Evolutionary conservation across 768 basidiomycete species (phyloP).

Genomic region (Leccinum longicurvipes): DNA sequence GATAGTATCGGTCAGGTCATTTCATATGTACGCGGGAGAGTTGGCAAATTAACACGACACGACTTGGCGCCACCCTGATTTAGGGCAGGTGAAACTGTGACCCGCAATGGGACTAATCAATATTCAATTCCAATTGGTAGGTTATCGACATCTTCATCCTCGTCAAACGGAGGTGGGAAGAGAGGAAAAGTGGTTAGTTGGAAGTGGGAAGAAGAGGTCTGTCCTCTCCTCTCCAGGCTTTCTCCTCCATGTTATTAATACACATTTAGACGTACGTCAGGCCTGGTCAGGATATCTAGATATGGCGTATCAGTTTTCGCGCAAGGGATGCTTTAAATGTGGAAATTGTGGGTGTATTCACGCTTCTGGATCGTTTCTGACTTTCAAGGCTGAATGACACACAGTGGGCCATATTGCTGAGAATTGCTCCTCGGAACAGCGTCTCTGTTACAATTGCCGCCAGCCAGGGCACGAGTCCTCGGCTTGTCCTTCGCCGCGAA

Average conservation of each 20-base stretch:
- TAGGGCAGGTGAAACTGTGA: constrained; percentile 32
- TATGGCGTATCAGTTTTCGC: constrained; percentile 81
- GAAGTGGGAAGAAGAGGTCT: constrained; percentile 74
- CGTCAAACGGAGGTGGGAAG: constrained; percentile 63
- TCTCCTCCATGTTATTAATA: constrained; percentile 14
- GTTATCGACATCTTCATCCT: constrained; percentile 47
- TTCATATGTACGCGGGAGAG: constrained; percentile 1
- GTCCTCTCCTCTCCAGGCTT: constrained; percentile 17
- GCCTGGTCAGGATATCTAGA: constrained; percentile 40
- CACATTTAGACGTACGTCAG: constrained; percentile 40
- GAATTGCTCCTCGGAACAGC: constrained; percentile 83
- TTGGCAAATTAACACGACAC: neutral
- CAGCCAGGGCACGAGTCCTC: constrained; percentile 93
- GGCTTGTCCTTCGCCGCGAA: constrained; percentile 80
- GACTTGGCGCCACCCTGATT: constrained; percentile 28
- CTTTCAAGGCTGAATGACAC: constrained; percentile 11
- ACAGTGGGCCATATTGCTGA: constrained; percentile 92
- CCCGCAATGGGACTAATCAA: neutral
- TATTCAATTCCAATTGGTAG: constrained; percentile 16
- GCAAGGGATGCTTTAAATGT: constrained; percentile 92
- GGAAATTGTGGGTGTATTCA: constrained; percentile 69
- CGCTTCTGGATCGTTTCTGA: constrained; percentile 9
- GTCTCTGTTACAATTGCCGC: constrained; percentile 92
- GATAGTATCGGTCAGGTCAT: constrained; percentile 10
- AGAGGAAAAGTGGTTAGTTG: constrained; percentile 61